phyloP scores from a whole-genome alignment of 1,284 basidiomycete species.

The Polyporus tsugae region DNA sequence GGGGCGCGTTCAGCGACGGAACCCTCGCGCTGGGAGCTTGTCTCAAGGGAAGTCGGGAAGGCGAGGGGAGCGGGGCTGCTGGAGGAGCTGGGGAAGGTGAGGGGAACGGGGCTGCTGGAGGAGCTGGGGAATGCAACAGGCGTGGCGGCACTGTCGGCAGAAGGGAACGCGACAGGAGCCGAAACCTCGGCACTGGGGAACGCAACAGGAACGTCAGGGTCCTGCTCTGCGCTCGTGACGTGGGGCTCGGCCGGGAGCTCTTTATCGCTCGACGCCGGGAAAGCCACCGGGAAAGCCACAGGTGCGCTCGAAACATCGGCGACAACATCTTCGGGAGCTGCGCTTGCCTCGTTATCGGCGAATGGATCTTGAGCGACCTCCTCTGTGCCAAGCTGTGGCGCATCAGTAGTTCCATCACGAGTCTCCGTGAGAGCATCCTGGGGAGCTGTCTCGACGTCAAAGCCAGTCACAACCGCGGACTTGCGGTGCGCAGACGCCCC shows the following conservation, averaged over 20 bases:
- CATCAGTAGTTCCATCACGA: constrained; percentile 26
- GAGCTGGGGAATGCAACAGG: constrained; percentile 41
- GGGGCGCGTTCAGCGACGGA: constrained; percentile 40
- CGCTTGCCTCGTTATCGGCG: constrained; percentile 25
- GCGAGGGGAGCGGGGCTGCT: constrained; percentile 41
- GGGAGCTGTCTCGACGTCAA: constrained; percentile 35
- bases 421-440: constrained; percentile 36
- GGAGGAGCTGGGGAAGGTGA: constrained; percentile 41
- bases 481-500: constrained; percentile 48
- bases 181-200: constrained; percentile 42
- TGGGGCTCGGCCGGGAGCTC: constrained; percentile 28
- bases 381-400: constrained; percentile 36
- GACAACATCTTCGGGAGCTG: constrained; percentile 13
- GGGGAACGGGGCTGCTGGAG: constrained; percentile 35
- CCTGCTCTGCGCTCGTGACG: constrained; percentile 20
- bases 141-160: constrained; percentile 29
- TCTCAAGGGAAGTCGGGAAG: constrained; percentile 48
- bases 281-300: constrained; percentile 30
- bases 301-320: constrained; percentile 15
- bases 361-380: constrained; percentile 33
- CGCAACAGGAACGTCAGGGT: constrained; percentile 29
- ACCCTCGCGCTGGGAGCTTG: constrained; percentile 38
- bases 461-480: constrained; percentile 53
- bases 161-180: constrained; percentile 39
- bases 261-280: constrained; percentile 29